Base-by-base conservation (phyloP, 116 monocot species). In the Posidonia oceanica region DNA sequence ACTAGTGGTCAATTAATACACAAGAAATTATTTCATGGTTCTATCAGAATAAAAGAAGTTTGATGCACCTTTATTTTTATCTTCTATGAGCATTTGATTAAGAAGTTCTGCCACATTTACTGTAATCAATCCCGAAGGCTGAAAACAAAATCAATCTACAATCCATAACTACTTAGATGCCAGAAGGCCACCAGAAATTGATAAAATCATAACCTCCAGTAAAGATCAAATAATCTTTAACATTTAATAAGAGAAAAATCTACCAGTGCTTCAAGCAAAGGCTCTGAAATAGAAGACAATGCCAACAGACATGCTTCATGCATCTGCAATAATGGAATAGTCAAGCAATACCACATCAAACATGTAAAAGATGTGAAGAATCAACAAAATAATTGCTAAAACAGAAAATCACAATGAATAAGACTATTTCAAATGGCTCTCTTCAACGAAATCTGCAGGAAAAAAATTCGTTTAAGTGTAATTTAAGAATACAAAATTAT, bases 271-370 rank as follows among this genome's bases (percentile, higher is more conserved):
- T 93, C 93, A 86, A 86, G 74, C 72, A 99, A 75, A 55, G 79
- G 78, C 51, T 93, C 98, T 63, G 98, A 86, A 57, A 93, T 18
- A 71, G 93, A 86, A 66, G 69, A 77, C 61, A 99, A 55, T 3
- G 90, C 90, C 88, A 93, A 93, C 61, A 93, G 77, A 54, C 87
- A 77, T 76, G 98, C 98, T 78, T 99, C 98, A 66, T 73, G 80
- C 57, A 93, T 77, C 98, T 99, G 90, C 53, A 69, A 74, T 22
- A 67, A 73, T 68, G 63, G 6, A 68, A 69, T 55, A 53, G 15
- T 54, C 11, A 56, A 69, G 36, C 0, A 37, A 69, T 37, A 36
- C 10, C 44, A 69, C 7, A 38, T 51, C n/a, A 71, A 44, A 14
- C 21, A 21, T 51, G 48, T 36, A 12, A 67, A 67, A 23, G 0